Base-by-base conservation (phyloP, 2,329 filamentous ascomycete genomes). In the Hymenoscyphus fraxineus region DNA sequence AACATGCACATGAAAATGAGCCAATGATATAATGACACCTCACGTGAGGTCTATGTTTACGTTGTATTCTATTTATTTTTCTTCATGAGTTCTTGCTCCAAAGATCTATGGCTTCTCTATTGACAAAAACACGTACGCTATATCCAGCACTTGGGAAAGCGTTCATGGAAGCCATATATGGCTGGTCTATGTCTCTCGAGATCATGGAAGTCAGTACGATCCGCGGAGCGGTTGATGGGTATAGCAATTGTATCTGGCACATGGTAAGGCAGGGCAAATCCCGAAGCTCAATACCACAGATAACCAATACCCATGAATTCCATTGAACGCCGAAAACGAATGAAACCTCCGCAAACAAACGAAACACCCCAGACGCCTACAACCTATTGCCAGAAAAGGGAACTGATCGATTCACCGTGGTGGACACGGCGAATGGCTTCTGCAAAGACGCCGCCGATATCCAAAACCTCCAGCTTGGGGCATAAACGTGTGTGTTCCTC, bases 331-430 rank as follows among this genome's bases (percentile, higher is more conserved):
- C 70, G 63, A 64, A 56, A 51, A 64, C 9, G 35, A 35, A 35
- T 35, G 44, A 22, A 65, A 60, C 62, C 59, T 61, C 62, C 59
- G 55, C 58, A 64, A 67, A 35, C 66, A 66, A 55, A 59, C 54
- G 66, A 65, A 64, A 35, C 16, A 12, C 60, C 19, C 51, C 55
- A 32, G 60, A 64, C 55, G 64, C 64, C 58, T 65, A 65, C 64
- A 40, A 47, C 59, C 76, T 93, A 69, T 19, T 71, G 69, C 69
- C 68, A 89, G 79, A 99, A 99, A 60, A 99, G 84, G 66, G 95
- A 92, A 76, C 93, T 97, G 79, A 99, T 97, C 74, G 92, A 97
- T 81, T 99, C 95, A 73, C 95, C 95, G 77, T 98, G 93, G 79
- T 99, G 95, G 65, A 98, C 94, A 68, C 95, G 88, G 68, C 95